Base-by-base conservation (phyloP, 1,284 basidiomycete genomes). In the Ustilago lituana region DNA sequence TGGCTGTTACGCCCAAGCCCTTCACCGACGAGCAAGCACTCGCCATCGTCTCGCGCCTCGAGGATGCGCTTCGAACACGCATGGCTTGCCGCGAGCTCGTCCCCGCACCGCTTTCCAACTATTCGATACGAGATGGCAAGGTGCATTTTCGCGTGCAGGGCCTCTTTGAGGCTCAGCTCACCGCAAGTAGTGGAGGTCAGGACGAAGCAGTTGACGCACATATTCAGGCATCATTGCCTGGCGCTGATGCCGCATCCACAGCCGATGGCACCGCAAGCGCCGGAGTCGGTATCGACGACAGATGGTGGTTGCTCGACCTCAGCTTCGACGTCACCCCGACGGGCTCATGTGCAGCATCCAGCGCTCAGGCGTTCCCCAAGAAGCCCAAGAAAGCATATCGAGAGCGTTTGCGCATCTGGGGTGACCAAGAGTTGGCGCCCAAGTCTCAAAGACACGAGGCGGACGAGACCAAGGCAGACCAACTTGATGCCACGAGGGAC, bases 111-210 rank as follows among this genome's bases (percentile, higher is more conserved):
- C 53, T 83, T n/a, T 86, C 87, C 10, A 83, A 84, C 37, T 89
- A 91, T 81, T 85, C 84, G 48, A 90, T 94, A 68, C 86, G 89
- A 89, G 87, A 89, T 65, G 93, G 92, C 6, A 88, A 91, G 48
- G 91, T 89, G 4, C 87, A 87, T 74, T 93, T 95, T 75, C 86
- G 85, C 4, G 89, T 88, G 0, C 87, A 87, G 0, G 86, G 87
- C 19, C 83, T 93, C n/a, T 94, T 94, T 76, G 87, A 90, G 73
- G 86, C 87, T 15, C 62, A 69, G 23, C 59, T 77, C n/a, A 73
- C 75, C 9, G 68, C 68, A 22, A 71, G 68, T 40, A 55, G 63
- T n/a, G 50, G 56, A 36, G 63, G 56, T 6, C 48, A 39, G 11
- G 47, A 59, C 11, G 24, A 32, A 8, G 47, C 26, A 26, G 47